These are phyloP conservation scores for Anacardium occidentale DNA, from an alignment of 345 rosid genomes.

Conservation along the genomic window DNA sequence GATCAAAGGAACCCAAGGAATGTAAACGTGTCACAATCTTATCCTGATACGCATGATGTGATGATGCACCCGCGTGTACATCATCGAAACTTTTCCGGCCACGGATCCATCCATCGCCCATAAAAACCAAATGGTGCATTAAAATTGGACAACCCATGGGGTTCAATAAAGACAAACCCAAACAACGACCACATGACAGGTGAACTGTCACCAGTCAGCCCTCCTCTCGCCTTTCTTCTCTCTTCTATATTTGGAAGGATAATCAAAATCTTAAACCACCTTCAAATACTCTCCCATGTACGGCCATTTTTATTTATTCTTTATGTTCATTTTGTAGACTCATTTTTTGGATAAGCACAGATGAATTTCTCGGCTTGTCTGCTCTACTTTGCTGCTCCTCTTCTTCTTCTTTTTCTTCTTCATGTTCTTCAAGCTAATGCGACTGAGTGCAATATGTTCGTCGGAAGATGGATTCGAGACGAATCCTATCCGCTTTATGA, in stretches of 20 bases:
- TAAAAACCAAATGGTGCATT: neutral
- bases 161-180: neutral
- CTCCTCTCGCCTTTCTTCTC: neutral
- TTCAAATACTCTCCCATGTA: too few relatives aligned
- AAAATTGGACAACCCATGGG: neutral
- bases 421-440: constrained; percentile 1
- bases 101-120: neutral
- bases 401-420: constrained; percentile 22
- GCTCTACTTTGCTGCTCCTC: constrained; percentile 9
- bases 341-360: neutral
- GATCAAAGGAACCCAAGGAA: too few relatives aligned
- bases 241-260: neutral
- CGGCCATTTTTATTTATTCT: neutral
- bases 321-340: neutral
- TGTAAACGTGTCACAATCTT: neutral
- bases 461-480: constrained; percentile 73
- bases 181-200: neutral
- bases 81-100: neutral
- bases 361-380: constrained; percentile 24
- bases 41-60: neutral
- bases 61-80: neutral
- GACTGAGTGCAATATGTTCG: constrained; percentile 48
- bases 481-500: constrained; percentile 59
- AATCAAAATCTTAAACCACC: neutral
- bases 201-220: constrained; percentile 4